Evolutionary conservation across 129 eudicot genomes (phyloP), one percentile per base, ranked within the genome.

Genomic region (carrot (Daucus carota)): DNA sequence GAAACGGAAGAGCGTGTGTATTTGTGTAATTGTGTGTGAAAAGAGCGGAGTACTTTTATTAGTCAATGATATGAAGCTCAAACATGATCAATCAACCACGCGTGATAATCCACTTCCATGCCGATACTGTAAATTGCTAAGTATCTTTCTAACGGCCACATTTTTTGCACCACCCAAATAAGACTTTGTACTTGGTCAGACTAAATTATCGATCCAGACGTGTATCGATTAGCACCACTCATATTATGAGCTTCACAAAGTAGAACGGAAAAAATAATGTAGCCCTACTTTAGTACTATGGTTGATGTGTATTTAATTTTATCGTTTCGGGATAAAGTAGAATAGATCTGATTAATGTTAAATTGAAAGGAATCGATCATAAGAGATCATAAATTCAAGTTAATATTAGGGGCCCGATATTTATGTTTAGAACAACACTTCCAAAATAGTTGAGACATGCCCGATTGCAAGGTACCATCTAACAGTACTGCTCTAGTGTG

Each of bases 101-200:
- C 74, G 44, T 70, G 50, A 40, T 40, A 70, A 70, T 70, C 74
- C 74, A 70, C 74, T 40, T 70, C 16, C 50, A 69, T 38, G 62
- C 59, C 1, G 5, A 7, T 18, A 50, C 59, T 50, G 59, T 50
- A 18, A 6, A 24, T 57, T n/a, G n/a, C n/a, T 57, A 24, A 57
- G 24, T 57, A 57, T 57, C 65, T 57, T 57, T 24, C 18, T 22
- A 13, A 63, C 38, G 70, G 34, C 29, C 38, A 63, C 70, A 14
- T 29, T 63, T 63, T 63, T 28, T 11, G 20, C 3, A 12, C 70
- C 20, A 14, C 12, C 68, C 1, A 22, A 62, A 28, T 28, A 13
- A n/a, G 65, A n/a, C 28, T n/a, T n/a, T 5, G 8, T 15, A n/a
- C 31, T 20, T 8, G 8, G 8, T 52, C 22, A 8, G 62, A 52